These are phyloP conservation scores for Penicillium flavigenum DNA, from an alignment of 495 filamentous ascomycete genomes.

Conservation along the genomic window DNA sequence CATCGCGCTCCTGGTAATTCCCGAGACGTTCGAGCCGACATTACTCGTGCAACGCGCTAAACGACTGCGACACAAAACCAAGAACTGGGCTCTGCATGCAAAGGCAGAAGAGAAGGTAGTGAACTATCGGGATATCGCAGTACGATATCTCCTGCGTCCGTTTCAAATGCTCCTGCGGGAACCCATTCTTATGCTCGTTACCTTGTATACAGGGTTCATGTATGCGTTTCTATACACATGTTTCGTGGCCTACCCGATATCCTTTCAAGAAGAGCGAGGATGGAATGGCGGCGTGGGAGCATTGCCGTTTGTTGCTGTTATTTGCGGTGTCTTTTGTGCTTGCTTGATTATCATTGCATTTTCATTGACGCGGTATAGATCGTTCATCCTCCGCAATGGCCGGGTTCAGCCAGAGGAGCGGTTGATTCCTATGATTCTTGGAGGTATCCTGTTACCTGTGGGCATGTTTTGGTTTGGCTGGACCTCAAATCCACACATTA, in stretches of 20 bases:
- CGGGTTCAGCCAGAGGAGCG: conserved; percentile 48
- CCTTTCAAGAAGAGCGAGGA: conserved; percentile 48
- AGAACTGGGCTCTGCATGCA: conserved; percentile 54
- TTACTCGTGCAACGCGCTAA: conserved; percentile 52
- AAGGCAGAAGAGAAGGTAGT: conserved; percentile 22
- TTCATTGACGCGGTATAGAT: conserved; percentile 38
- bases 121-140: conserved; percentile 34
- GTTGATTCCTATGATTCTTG: conserved; percentile 52
- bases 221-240: conserved; percentile 43
- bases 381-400: conserved; percentile 22
- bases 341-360: conserved; percentile 49
- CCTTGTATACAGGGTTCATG: conserved; percentile 39
- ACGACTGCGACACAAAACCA: conserved; percentile 51
- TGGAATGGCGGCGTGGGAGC: conserved; percentile 45
- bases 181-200: conserved; percentile 40
- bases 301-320: conserved; percentile 56
- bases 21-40: conserved; percentile 55
- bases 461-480: conserved; percentile 60
- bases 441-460: conserved; percentile 47
- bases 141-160: conserved; percentile 36
- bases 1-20: conserved; percentile 40
- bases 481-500: conserved; percentile 40
- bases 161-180: conserved; percentile 36
- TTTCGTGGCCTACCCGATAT: conserved; percentile 54
- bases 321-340: conserved; percentile 47